Conservation (phyloP, 768 basidiomycete species). For the Omphalotus guepiniiformis region DNA sequence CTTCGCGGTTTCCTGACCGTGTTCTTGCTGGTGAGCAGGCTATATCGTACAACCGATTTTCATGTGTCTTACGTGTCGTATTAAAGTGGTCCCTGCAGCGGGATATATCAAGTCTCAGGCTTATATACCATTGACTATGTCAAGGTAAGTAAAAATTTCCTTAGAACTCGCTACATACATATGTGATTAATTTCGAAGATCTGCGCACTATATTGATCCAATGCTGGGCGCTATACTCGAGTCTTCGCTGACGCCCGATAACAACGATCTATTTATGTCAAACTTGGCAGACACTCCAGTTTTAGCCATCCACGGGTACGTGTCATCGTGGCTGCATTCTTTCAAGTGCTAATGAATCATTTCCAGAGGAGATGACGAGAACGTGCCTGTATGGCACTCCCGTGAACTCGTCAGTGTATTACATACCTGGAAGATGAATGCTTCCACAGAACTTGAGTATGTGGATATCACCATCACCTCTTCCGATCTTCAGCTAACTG, state of each 20-base stretch:
- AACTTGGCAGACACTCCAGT: slow-evolving; percentile 70
- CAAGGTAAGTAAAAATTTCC: slow-evolving; percentile 36
- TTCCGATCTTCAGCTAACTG: not conserved
- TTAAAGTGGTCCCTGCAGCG: slow-evolving; percentile 67
- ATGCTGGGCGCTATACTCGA: slow-evolving; percentile 66
- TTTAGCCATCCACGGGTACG: slow-evolving; percentile 77
- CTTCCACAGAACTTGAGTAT: too few species aligned
- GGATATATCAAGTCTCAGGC: slow-evolving; percentile 86
- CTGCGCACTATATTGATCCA: slow-evolving; percentile 77
- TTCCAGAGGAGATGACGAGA: slow-evolving; percentile 68
- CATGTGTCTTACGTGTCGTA: not conserved
- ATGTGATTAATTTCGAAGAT: slow-evolving; percentile 30
- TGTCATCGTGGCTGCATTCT: not conserved
- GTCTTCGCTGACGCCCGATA: slow-evolving; percentile 72
- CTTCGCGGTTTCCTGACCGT: slow-evolving; percentile 73
- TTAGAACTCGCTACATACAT: not conserved
- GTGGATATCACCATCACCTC: slow-evolving; percentile 38
- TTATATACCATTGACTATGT: slow-evolving; percentile 72
- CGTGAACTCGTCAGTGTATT: slow-evolving; percentile 60
- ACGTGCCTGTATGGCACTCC: slow-evolving; percentile 86
- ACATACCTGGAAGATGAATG: slow-evolving; percentile 49
- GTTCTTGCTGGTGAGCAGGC: slow-evolving; percentile 50
- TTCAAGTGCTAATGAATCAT: not conserved
- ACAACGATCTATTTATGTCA: slow-evolving; percentile 82
- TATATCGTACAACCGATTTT: slow-evolving; percentile 1